Base-by-base conservation (phyloP, 352 stramenopile genomes). In the Pythium rhizo-oryzae region DNA sequence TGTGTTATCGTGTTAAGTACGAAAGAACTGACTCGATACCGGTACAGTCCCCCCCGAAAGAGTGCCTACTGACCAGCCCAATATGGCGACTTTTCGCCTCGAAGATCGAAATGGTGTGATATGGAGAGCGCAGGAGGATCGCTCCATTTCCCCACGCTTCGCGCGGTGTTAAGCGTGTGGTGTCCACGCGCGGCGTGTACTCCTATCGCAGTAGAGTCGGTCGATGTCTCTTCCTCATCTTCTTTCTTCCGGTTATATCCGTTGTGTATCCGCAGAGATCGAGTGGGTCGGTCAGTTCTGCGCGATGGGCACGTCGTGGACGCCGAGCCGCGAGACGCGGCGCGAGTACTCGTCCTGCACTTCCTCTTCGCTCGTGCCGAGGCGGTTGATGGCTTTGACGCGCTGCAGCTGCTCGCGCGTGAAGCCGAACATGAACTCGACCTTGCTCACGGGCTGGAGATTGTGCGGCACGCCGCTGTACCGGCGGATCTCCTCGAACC, bases 361-460 rank as follows among this genome's bases (percentile, higher is more conserved):
- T 56, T 82, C 76, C 41, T 75, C 46, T 54, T 82, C 76, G 47
- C 55, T 70, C 37, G 76, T 82, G 16, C 76, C 76, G 9, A 82
- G 65, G 13, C 55, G 62, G 30, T 80, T 78, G 8, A 82, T 69
- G 35, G 76, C 76, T 41, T 82, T 82, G 54, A 74, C 71, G 21
- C 76, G 76, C 50, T 69, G 33, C 37, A 82, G 43, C 65, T 82
- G 76, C 59, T 82, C 72, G 21, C 55, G 59, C 0, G 66, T 74
- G 54, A 82, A 82, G 30, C 76, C 76, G 49, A 82, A 75, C 43
- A 82, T 69, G 15, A 72, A 57, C 49, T 82, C 76, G 41, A 62
- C 49, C 58, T 82, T 82, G 24, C 65, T 71, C 47, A 60, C 52
- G 3, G 59, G 70, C 33, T 33, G 13, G 8, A 59, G 30, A 30